Conservation (phyloP, 805 yeast genomes). For the Zygoascus tannicola region DNA sequence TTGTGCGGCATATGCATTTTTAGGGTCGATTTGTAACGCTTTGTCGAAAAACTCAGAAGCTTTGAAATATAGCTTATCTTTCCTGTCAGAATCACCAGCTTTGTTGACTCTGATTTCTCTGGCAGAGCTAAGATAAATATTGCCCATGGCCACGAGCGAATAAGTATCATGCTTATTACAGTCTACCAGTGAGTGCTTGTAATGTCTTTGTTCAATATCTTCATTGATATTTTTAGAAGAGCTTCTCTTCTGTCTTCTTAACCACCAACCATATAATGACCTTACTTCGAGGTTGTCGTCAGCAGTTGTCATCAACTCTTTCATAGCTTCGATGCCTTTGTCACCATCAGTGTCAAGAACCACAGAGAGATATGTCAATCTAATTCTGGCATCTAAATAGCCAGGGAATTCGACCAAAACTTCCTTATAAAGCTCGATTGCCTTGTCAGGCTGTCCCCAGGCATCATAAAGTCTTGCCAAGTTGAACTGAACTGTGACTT, state of each 20-base stretch:
- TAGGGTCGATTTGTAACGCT: conserved; percentile 73
- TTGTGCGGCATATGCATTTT: conserved; percentile 92
- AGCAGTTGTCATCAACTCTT: conserved; percentile 42
- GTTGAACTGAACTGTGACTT: conserved; percentile 53
- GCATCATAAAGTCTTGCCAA: conserved; percentile 65
- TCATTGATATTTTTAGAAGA: conserved; percentile 39
- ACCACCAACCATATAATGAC: conserved; percentile 87
- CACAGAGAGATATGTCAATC: conserved; percentile 55
- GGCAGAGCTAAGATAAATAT: conserved; percentile 71
- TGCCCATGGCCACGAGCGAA: conserved; percentile 84
- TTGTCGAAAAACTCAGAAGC: conserved; percentile 91
- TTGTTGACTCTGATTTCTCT: conserved; percentile 51
- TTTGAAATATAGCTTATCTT: conserved; percentile 66
- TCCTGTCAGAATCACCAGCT: conserved; percentile 45
- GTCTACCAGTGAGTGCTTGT: conserved; percentile 73
- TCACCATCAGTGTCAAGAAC: conserved; percentile 33
- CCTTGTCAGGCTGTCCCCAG: conserved; percentile 31
- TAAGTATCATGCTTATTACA: conserved; percentile 77
- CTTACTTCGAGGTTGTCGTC: conserved; percentile 70
- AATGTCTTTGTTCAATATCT: conserved; percentile 63
- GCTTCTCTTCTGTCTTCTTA: conserved; percentile 32
- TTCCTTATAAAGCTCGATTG: conserved; percentile 39
- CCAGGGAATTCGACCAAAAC: conserved; percentile 55
- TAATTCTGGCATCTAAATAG: conserved; percentile 65
- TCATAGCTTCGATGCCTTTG: conserved; percentile 40